Evolutionary conservation across 2,329 filamentous ascomycete genomes (phyloP).

Genomic region (Fusarium nurragi): DNA sequence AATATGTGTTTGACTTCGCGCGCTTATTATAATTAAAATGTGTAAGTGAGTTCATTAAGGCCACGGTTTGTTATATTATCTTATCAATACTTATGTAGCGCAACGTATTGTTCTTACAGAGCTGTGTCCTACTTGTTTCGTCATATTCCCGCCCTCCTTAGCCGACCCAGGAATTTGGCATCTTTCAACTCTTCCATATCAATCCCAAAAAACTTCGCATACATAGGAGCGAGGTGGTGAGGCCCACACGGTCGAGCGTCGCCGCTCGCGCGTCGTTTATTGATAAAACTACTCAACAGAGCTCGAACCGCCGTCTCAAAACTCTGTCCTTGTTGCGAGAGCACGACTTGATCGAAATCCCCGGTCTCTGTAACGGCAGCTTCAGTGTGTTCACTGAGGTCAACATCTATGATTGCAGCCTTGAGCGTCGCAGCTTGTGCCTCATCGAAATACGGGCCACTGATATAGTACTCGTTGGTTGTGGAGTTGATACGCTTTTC

Average conservation of each 20-base stretch:
- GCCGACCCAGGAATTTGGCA: neutral
- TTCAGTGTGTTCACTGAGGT: neutral
- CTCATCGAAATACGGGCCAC: conserved; percentile 1
- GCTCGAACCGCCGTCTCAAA: neutral
- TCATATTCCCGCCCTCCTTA: neutral
- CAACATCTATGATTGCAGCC: neutral
- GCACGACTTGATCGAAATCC: neutral
- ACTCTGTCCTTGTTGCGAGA: neutral
- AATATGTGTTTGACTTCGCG: neutral
- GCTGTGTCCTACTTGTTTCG: no score
- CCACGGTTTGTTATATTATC: no score
- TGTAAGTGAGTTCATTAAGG: no score
- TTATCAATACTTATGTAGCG: no score
- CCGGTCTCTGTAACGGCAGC: no score
- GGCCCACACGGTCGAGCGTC: conserved; percentile 9
- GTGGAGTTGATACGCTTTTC: conserved; percentile 6
- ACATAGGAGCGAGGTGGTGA: conserved; percentile 1
- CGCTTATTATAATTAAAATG: neutral
- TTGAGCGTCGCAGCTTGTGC: neutral
- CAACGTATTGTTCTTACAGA: no score
- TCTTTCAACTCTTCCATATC: conserved; percentile 6
- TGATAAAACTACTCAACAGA: neutral
- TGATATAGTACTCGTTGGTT: conserved; percentile 1
- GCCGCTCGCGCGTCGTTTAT: conserved; percentile 3
- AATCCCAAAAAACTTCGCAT: conserved; percentile 1